Evolutionary conservation across 1,284 basidiomycete genomes (phyloP), one percentile per base, ranked within the genome.

Genomic region (Ustilago trichophora): DNA sequence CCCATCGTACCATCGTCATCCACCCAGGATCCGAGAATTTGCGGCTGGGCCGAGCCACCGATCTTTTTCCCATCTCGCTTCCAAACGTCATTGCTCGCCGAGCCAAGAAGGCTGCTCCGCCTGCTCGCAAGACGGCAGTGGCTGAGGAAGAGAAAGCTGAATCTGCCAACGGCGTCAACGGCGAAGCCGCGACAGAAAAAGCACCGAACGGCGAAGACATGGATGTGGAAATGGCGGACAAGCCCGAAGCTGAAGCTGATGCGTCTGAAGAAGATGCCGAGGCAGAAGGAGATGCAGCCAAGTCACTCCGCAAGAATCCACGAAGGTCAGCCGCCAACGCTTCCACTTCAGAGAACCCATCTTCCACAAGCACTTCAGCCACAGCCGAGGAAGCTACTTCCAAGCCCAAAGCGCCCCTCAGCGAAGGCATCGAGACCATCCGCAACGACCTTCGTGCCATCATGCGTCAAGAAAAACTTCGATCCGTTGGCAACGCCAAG

Each of bases 1-100:
- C 66, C 6, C 45, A 70, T 22, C 60, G 42, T 43, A 85, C 83
- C 19, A 83, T 99, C 55, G 90, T 99, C 32, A 91, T 99, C 52
- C 96, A 99, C 76, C 93, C 92, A 2, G 96, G 96, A 21, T 94
- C 93, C 2, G 87, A 91, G 24, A 89, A 85, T 75, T 83, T 97
- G 29, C 88, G 93, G 24, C 88, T 99, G 41, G 96, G 96, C 21
- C 87, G 88, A 74, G 93, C 94, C 0, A 91, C 89, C 16, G 93
- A 97, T 76, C 87, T 91, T 24, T 88, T 86, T 29, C 93, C 93
- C 10, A 77, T 88, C 21, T 82, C 86, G 9, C 83, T 95, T 16
- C 89, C 91, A 3, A 89, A 87, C 77, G 89, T 92, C 22, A 88
- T 95, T 64, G 93, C 92, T 3, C 78, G 84, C 22, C 42, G 66